Evolutionary conservation across 768 basidiomycete genomes (phyloP), one percentile per base, ranked within the genome.

Genomic region (Cytidiella melzeri): DNA sequence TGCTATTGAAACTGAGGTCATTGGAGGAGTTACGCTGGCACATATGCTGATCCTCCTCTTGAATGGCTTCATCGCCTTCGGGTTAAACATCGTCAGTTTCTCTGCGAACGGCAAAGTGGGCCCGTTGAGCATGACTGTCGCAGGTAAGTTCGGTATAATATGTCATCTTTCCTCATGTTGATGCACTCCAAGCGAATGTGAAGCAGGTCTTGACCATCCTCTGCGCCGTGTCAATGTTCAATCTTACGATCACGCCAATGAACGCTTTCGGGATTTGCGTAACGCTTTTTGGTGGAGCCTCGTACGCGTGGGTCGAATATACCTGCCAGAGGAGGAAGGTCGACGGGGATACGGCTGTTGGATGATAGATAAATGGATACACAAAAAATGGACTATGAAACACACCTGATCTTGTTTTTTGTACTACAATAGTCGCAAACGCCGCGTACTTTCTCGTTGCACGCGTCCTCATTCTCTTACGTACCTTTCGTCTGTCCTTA

Each of bases 61-160:
- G 28, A 99, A 98, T 57, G 95, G 93, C 0, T 62, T 73, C 12
- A 81, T 98, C 59, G 96, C 96, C 3, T 97, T 96, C 61, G 86
- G 82, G 12, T 72, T 99, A 45, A 99, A 98, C 58, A 81, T 97
- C 2, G 89, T 96, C 49, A 90, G 87, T 63, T 96, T 99, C 61
- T 89, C 88, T 36, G 90, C 96, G n/a, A 99, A 98, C 69, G 84
- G 85, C 66, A 83, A 87, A 62, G 84, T 91, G 0, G 92, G 93
- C 2, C 84, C 92, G 11, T 63, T 95, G 55, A 87, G 84, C 41
- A 95, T 94, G 87, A 90, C 87, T 9, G 92, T 95, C 41, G 89
- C 91, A 52, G 86, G 85, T 88, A 52, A 48, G 80, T 72, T 38
- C 18, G 1, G n/a, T 12, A 9, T 27, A 38, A 25, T 20, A 10